Evolutionary conservation across 768 basidiomycete genomes (phyloP).

Genomic region (Leccinum imitatum): DNA sequence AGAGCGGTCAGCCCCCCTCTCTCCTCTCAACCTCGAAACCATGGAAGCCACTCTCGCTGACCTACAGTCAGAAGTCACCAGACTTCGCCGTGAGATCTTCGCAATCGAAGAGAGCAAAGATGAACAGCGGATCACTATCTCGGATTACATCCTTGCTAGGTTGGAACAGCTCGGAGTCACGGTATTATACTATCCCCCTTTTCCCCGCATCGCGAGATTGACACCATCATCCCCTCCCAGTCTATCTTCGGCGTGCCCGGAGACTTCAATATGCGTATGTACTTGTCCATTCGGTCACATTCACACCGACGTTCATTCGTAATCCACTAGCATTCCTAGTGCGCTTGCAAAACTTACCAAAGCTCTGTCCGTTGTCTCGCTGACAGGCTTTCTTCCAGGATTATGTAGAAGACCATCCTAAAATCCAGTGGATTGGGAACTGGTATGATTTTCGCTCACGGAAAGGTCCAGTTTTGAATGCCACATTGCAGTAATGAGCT

Average conservation of each 20-base stretch:
- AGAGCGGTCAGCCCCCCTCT: neutral
- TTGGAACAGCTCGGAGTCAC: constrained; percentile 64
- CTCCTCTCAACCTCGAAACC: neutral
- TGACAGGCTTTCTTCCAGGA: constrained; percentile 46
- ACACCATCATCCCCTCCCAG: constrained; percentile 35
- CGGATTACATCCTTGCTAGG: constrained; percentile 60
- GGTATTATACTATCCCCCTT: constrained; percentile 35
- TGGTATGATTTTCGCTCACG: constrained; percentile 45
- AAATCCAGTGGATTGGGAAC: constrained; percentile 85
- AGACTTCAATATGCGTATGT: constrained; percentile 74
- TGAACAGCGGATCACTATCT: constrained; percentile 48
- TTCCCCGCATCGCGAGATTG: neutral
- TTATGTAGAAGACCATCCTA: constrained; percentile 74
- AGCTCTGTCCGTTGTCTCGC: neutral
- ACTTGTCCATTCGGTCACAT: neutral
- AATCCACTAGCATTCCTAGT: constrained; percentile 28
- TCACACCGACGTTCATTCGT: neutral
- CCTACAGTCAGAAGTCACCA: constrained; percentile 46
- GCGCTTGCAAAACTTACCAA: constrained; percentile 2
- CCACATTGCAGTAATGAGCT: constrained; percentile 63
- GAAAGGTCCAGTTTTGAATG: neutral
- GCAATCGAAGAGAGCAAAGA: constrained; percentile 27
- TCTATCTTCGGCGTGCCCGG: constrained; percentile 84
- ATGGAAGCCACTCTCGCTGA: constrained; percentile 18
- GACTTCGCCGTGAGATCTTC: constrained; percentile 48